A percentile compares a stretch with the other conserved stretches of the same genome.
Evolutionary conservation across 2,329 filamentous ascomycete genomes (phyloP).

Genomic region (Dactylellina drechsleri): DNA sequence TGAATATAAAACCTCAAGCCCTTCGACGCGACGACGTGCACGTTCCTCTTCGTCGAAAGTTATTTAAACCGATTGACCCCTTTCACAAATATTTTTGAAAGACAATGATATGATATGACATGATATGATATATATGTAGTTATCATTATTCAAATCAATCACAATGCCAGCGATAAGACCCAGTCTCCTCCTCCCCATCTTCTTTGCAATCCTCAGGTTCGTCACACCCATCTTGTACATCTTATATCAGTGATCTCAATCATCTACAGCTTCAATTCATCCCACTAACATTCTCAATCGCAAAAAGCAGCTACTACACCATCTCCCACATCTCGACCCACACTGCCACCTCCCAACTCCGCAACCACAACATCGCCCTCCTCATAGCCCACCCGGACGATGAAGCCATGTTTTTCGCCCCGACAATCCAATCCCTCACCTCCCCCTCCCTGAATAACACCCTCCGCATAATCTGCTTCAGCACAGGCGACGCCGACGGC

Average conservation of each 20-base stretch:
- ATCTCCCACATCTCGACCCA: slow-evolving; percentile 65
- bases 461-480: slow-evolving; percentile 88
- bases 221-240: background rate
- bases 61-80: slow-evolving; percentile 8
- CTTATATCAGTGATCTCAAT: background rate
- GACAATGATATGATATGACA: too few relatives aligned
- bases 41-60: slow-evolving; percentile 10
- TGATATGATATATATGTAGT: too few relatives aligned
- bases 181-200: slow-evolving; percentile 59
- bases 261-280: slow-evolving; percentile 2
- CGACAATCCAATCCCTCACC: slow-evolving; percentile 85
- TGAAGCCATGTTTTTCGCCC: slow-evolving; percentile 99
- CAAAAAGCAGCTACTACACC: slow-evolving; percentile 65
- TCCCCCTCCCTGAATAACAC: slow-evolving; percentile 83
- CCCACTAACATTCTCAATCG: slow-evolving; percentile 61
- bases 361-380: slow-evolving; percentile 86
- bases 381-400: slow-evolving; percentile 98
- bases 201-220: slow-evolving; percentile 41
- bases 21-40: slow-evolving; percentile 6
- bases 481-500: slow-evolving; percentile 81
- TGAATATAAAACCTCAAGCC: slow-evolving; percentile 19
- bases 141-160: background rate
- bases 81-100: too few relatives aligned
- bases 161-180: slow-evolving; percentile 26
- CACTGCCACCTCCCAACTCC: slow-evolving; percentile 72